phyloP scores from a whole-genome alignment of 1,284 basidiomycete species.

The Trametes polyzona region DNA sequence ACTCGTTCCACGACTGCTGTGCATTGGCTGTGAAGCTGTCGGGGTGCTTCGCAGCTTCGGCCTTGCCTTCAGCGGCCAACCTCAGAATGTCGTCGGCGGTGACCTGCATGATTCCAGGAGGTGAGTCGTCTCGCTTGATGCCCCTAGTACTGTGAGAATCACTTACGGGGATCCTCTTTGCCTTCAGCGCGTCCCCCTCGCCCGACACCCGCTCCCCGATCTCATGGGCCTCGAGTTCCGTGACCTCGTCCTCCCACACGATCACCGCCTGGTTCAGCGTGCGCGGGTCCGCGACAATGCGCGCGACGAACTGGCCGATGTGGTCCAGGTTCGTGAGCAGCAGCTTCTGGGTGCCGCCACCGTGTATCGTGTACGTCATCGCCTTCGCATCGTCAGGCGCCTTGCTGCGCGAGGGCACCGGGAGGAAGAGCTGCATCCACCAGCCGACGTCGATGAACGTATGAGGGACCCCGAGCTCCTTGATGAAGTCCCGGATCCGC shows the following conservation, averaged over 20 bases:
- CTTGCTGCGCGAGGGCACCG: constrained; percentile 6
- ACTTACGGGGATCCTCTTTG: constrained; percentile 12
- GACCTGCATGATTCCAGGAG: constrained; percentile 1
- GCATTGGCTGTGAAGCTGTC: not conserved
- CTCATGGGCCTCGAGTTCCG: constrained; percentile 21
- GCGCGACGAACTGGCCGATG: constrained; percentile 29
- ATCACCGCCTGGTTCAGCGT: constrained; percentile 34
- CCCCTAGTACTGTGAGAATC: not conserved
- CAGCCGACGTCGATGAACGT: constrained; percentile 34
- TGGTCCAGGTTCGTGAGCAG: constrained; percentile 24
- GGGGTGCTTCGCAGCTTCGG: not conserved
- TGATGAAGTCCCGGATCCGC: constrained; percentile 21
- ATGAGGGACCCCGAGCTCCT: constrained; percentile 23
- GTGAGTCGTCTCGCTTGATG: not conserved
- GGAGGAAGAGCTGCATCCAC: constrained; percentile 31
- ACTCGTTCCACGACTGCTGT: constrained; percentile 17
- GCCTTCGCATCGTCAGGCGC: not conserved
- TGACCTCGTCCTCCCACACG: constrained; percentile 33
- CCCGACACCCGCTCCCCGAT: constrained; percentile 22
- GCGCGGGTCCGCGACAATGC: constrained; percentile 31
- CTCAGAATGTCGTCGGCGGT: constrained; percentile 15
- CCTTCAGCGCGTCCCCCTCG: constrained; percentile 17
- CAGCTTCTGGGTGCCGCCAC: constrained; percentile 15
- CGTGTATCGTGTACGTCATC: constrained; percentile 9
- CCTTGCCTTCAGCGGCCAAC: not conserved